Conservation (phyloP, 2,329 filamentous ascomycete species). For the Ophiobolus disseminans region DNA sequence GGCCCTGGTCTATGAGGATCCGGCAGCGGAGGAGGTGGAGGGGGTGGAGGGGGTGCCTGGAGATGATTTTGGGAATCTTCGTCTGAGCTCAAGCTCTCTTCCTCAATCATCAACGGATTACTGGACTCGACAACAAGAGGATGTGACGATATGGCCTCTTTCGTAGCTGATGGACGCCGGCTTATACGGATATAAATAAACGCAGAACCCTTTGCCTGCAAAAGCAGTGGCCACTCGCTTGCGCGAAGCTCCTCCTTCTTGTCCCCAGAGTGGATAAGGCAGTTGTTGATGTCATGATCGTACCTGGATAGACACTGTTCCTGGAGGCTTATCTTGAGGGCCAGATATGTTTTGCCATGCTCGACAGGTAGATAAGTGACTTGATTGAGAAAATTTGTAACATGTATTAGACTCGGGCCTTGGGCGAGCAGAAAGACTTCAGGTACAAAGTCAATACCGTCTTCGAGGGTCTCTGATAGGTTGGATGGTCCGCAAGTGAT, state of each 20-base stretch:
- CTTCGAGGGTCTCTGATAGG: no score
- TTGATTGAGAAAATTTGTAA: not conserved
- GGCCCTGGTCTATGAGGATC: no score
- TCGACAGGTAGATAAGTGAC: not conserved
- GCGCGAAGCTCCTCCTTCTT: not conserved
- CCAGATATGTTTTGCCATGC: not conserved
- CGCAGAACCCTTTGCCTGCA: not conserved
- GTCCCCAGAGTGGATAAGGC: not conserved
- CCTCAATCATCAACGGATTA: no score
- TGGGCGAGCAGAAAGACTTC: not conserved
- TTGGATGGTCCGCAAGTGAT: not conserved
- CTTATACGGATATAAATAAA: no score
- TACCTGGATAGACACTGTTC: not conserved
- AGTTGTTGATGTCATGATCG: not conserved
- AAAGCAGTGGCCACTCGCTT: not conserved
- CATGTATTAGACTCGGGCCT: not conserved
- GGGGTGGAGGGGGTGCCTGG: no score
- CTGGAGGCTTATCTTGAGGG: not conserved
- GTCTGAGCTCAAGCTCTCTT: no score
- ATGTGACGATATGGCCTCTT: no score
- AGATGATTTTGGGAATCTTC: no score
- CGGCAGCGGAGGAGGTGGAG: no score
- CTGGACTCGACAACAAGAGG: no score
- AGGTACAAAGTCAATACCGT: not conserved
- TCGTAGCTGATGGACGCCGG: no score